Evolutionary conservation across 2,329 filamentous ascomycete species (phyloP).

Genomic region (Colletotrichum noveboracense): DNA sequence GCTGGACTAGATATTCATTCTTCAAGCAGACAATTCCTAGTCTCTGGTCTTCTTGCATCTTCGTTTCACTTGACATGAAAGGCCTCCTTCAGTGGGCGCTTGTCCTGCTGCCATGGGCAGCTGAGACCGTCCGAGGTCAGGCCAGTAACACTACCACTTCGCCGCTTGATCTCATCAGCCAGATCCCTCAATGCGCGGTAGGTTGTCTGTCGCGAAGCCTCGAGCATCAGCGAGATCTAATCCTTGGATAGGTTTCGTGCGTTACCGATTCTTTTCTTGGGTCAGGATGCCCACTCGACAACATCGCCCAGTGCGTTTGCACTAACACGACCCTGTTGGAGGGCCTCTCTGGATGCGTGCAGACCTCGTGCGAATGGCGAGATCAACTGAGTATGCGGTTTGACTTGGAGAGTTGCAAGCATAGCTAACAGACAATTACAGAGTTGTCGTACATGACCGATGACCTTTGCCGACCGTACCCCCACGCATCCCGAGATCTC

Average conservation of each 20-base stretch:
- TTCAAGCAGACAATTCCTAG: not conserved
- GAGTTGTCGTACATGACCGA: not conserved
- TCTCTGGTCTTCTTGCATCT: not conserved
- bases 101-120: slow-evolving; percentile 2
- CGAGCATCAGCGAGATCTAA: not conserved
- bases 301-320: slow-evolving; percentile 1
- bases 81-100: not conserved
- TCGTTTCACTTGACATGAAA: slow-evolving; percentile 1
- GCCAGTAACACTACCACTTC: not conserved
- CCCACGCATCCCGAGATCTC: not conserved
- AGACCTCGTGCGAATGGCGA: not conserved
- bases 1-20: not conserved
- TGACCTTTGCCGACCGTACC: slow-evolving; percentile 1
- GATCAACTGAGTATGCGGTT: slow-evolving; percentile 1
- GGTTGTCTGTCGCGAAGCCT: not conserved
- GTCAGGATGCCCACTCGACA: not conserved
- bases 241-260: not conserved
- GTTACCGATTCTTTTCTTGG: not conserved
- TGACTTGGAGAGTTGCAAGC: rapidly evolving
- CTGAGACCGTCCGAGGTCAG: not conserved
- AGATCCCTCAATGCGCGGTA: slow-evolving; percentile 7
- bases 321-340: slow-evolving; percentile 9
- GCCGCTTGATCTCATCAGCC: not conserved
- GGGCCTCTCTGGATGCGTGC: not conserved
- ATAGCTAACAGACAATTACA: not conserved